Evolutionary conservation across 495 filamentous ascomycete genomes (phyloP).

Genomic region (Chaetomium fimeti): DNA sequence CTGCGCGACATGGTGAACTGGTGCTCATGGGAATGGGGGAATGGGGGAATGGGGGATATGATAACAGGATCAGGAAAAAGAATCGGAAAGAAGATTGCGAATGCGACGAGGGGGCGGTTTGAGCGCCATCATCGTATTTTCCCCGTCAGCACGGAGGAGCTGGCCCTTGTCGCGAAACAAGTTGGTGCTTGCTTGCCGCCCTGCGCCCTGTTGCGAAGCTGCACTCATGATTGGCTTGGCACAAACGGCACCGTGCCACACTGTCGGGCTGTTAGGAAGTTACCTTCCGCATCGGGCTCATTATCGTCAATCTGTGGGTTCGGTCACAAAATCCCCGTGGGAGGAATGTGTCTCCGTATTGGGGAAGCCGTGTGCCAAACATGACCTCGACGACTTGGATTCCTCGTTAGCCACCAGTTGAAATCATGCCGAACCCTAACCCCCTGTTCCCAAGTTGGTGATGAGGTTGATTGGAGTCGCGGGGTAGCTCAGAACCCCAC

Average conservation of each 20-base stretch:
- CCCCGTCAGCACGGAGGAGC: neutral
- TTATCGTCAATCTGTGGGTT: neutral
- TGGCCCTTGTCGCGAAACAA: neutral
- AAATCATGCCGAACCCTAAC: neutral
- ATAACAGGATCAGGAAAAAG: no score
- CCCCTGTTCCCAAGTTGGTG: neutral
- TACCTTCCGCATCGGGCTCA: slow-evolving; percentile 1
- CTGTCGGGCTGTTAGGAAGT: neutral
- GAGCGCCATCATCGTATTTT: slow-evolving; percentile 1
- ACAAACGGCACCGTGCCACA: slow-evolving; percentile 3
- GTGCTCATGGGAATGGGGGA: neutral
- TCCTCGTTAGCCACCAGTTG: neutral
- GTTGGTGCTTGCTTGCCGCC: neutral
- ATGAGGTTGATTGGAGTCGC: neutral
- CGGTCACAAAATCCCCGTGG: neutral
- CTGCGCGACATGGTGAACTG: slow-evolving; percentile 14
- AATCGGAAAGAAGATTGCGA: no score
- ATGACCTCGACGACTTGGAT: no score
- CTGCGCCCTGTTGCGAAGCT: neutral
- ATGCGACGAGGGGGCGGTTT: neutral
- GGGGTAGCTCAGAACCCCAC: slow-evolving; percentile 3
- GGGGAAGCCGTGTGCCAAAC: no score
- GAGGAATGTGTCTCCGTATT: no score
- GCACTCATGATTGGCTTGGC: slow-evolving; percentile 4
- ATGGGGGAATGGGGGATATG: no score